phyloP scores from a whole-genome alignment of 306 rosid species.

The Spatholobus suberectus region DNA sequence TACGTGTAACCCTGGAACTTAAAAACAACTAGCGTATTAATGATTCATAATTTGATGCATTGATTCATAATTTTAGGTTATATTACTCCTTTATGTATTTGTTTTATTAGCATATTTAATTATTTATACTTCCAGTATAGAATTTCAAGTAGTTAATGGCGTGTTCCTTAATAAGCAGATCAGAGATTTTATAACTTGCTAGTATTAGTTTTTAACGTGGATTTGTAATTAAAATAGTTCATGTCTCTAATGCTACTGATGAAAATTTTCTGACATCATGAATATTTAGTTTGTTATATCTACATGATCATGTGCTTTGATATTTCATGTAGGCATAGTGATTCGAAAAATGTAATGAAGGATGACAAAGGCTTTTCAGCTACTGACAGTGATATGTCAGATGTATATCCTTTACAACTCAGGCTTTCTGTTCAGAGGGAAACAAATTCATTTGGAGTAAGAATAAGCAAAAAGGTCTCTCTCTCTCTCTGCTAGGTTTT shows the following conservation, averaged over 20 bases:
- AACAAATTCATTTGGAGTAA: slow-evolving; percentile 77
- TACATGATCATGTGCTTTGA: slow-evolving; percentile 38
- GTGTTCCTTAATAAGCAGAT: slow-evolving; percentile 23
- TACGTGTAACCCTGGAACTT: background rate
- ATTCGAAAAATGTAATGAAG: slow-evolving; percentile 66
- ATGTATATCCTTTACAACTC: slow-evolving; percentile 94
- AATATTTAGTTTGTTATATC: slow-evolving; percentile 31
- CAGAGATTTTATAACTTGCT: slow-evolving; percentile 21
- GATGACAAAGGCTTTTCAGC: slow-evolving; percentile 76
- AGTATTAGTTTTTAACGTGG: slow-evolving; percentile 7
- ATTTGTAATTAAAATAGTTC: slow-evolving; percentile 28
- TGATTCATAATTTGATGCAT: slow-evolving; percentile 27
- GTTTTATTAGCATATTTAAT: slow-evolving; percentile 36
- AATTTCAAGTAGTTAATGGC: slow-evolving; percentile 15
- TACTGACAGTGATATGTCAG: slow-evolving; percentile 75
- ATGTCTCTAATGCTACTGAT: slow-evolving; percentile 11
- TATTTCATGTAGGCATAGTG: slow-evolving; percentile 77
- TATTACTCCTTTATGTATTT: slow-evolving; percentile 14
- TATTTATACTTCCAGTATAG: slow-evolving; percentile 18
- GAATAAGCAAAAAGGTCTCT: slow-evolving; percentile 90
- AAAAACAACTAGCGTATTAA: slow-evolving; percentile 10
- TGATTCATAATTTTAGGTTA: slow-evolving; percentile 4
- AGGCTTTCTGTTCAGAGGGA: slow-evolving; percentile 82
- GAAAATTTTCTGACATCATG: background rate
- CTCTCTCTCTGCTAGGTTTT: slow-evolving; percentile 3